Evolutionary conservation across 108 stramenopile genomes (phyloP), one percentile per base, ranked within the genome.

Genomic region (Halocafeteria seosinensis): DNA sequence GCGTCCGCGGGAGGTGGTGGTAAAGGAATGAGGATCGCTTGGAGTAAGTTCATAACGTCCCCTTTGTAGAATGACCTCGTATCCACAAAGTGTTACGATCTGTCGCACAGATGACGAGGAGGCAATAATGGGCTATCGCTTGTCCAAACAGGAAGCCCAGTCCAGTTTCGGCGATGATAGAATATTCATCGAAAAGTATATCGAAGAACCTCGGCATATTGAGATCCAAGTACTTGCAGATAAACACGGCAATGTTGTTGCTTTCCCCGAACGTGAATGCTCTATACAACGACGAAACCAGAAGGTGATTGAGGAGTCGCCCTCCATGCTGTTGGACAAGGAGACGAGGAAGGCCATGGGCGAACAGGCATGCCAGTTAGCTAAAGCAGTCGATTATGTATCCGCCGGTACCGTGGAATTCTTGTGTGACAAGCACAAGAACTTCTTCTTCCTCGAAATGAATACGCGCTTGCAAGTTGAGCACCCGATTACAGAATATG

Each of bases 401-500:
- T 77, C 73, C 28, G 96, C 96, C 1, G 96, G 96, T 38, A 98
- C 96, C 4, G 91, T 98, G 34, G 96, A 98, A 71, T 88, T 98
- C 67, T 73, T 98, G 47, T 79, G 88, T 63, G 92, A 92, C 55
- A 78, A 76, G 65, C 13, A 67, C 27, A 69, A 86, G 60, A 85
- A 89, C 67, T 95, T 95, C 66, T 98, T 91, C 66, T 98, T 98
- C 76, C 77, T 93, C 23, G 96, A 98, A 84, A 98, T 98, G 96
- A 95, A 83, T 69, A 88, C 87, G 3, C 73, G 92, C 24, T 76
- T 91, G 27, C 88, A 92, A 66, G 92, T 91, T 34, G 96, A 98
- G 66, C 96, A 98, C 80, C 93, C 93, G 31, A 82, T 98, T 13
- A 94, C 93, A 0, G 96, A 98, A 74, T 67, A 77, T 62, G 85